phyloP scores from a whole-genome alignment of 169 alveolate species.

The Eimeria zaria region DNA sequence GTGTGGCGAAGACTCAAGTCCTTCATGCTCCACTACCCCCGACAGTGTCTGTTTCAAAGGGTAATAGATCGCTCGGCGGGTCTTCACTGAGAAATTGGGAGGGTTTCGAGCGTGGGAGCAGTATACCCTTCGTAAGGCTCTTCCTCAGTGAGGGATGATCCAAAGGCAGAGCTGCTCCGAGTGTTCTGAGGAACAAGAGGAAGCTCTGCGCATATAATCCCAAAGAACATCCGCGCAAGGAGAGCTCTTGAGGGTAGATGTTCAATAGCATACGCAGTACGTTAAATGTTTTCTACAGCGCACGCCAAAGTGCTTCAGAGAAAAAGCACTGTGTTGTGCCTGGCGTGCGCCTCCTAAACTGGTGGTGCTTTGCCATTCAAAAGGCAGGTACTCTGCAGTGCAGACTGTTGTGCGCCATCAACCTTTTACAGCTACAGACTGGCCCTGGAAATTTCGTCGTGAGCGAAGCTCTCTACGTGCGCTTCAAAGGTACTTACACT shows the following conservation, averaged over 20 bases:
- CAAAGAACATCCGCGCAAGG: not conserved
- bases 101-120: constrained; percentile 43
- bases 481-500: constrained; percentile 8
- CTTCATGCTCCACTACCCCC: not conserved
- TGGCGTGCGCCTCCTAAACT: not conserved
- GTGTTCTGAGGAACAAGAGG: constrained; percentile 42
- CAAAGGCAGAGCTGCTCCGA: constrained; percentile 69
- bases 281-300: not conserved
- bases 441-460: not conserved
- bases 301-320: not conserved
- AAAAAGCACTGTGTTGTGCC: not conserved
- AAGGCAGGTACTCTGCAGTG: not conserved
- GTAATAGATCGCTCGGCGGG: not conserved
- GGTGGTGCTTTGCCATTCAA: not conserved
- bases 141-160: constrained; percentile 68
- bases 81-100: constrained; percentile 4
- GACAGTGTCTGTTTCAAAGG: not conserved
- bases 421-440: not conserved
- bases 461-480: not conserved
- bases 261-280: not conserved
- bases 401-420: not conserved
- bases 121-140: constrained; percentile 3
- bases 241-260: not conserved
- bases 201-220: constrained; percentile 32
- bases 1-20: not conserved